Percentiles rank a stretch among this genome's conserved stretches.
Conservation (phyloP, 2,329 filamentous ascomycete species). For the Arthrobotrys pseudoclavata region DNA sequence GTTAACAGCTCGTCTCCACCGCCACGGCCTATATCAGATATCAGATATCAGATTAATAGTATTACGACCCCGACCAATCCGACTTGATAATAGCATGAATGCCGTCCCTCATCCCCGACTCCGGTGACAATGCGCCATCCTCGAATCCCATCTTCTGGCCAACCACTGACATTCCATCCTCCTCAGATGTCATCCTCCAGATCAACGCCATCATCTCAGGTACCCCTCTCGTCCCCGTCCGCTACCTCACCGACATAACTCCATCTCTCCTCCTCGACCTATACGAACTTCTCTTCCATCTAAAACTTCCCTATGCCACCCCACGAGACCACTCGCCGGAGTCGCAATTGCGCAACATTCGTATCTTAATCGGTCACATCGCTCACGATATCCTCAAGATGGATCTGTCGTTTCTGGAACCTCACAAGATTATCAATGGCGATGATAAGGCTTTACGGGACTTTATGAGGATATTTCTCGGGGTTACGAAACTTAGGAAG, state of each 20-base stretch:
- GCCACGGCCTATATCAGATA: not conserved
- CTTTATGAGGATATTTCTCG: slow-evolving; percentile 57
- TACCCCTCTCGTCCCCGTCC: slow-evolving; percentile 48
- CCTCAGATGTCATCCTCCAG: slow-evolving; percentile 56
- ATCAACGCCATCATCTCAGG: slow-evolving; percentile 51
- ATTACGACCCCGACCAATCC: not conserved
- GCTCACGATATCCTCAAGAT: slow-evolving; percentile 91
- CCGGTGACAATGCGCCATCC: slow-evolving; percentile 47
- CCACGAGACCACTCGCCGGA: slow-evolving; percentile 51
- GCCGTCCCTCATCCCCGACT: slow-evolving; percentile 56
- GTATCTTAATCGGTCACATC: slow-evolving; percentile 76
- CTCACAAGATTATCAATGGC: slow-evolving; percentile 48
- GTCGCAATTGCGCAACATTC: slow-evolving; percentile 58
- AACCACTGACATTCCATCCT: slow-evolving; percentile 23
- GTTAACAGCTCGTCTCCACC: not conserved
- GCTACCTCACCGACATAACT: slow-evolving; percentile 48
- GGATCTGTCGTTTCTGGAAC: slow-evolving; percentile 79
- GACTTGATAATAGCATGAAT: slow-evolving; percentile 46
- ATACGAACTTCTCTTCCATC: slow-evolving; percentile 59
- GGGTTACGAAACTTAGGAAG: slow-evolving; percentile 54
- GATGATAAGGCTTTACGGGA: slow-evolving; percentile 54
- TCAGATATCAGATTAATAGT: not conserved
- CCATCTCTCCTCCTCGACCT: slow-evolving; percentile 58
- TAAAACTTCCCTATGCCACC: slow-evolving; percentile 58
- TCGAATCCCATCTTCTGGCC: slow-evolving; percentile 16